phyloP scores from a whole-genome alignment of 768 basidiomycete species.

The Boletus barrowsii region DNA sequence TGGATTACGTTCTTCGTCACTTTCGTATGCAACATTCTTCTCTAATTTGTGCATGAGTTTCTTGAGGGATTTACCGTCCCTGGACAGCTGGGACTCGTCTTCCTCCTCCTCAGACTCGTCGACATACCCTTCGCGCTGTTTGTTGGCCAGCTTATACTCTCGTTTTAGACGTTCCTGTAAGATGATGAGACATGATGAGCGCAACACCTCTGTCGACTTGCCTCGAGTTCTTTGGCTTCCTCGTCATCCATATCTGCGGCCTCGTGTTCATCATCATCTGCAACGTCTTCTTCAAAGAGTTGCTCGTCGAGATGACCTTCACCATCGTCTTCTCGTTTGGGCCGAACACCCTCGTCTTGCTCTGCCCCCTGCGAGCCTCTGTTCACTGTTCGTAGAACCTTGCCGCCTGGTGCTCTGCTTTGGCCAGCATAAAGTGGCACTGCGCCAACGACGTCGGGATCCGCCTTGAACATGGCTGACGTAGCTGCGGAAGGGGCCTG shows the following conservation, averaged over 20 bases:
- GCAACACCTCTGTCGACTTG: constrained; percentile 27
- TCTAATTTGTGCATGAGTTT: constrained; percentile 84
- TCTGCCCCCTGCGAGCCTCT: constrained; percentile 58
- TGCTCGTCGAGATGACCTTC: constrained; percentile 85
- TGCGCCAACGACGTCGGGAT: constrained; percentile 44
- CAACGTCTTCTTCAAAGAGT: constrained; percentile 78
- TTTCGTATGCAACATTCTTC: constrained; percentile 78
- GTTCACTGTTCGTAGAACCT: constrained; percentile 65
- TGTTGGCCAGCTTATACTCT: constrained; percentile 77
- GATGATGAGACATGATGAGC: background rate
- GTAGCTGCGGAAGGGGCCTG: constrained; percentile 60
- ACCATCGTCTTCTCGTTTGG: constrained; percentile 60
- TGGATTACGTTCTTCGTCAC: constrained; percentile 77
- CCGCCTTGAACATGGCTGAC: constrained; percentile 66
- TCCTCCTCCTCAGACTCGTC: constrained; percentile 77
- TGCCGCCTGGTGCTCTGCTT: constrained; percentile 68
- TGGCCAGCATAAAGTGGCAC: constrained; percentile 45
- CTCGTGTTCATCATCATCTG: constrained; percentile 83
- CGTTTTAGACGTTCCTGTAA: constrained; percentile 77
- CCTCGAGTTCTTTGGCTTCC: constrained; percentile 81
- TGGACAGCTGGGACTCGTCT: constrained; percentile 55
- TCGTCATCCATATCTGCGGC: constrained; percentile 75
- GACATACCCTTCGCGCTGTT: constrained; percentile 62
- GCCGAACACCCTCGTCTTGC: constrained; percentile 60
- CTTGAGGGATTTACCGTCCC: constrained; percentile 77